Evolutionary conservation across 495 filamentous ascomycete genomes (phyloP), one percentile per base, ranked within the genome.

Genomic region (Hypoxylon subgilvum): DNA sequence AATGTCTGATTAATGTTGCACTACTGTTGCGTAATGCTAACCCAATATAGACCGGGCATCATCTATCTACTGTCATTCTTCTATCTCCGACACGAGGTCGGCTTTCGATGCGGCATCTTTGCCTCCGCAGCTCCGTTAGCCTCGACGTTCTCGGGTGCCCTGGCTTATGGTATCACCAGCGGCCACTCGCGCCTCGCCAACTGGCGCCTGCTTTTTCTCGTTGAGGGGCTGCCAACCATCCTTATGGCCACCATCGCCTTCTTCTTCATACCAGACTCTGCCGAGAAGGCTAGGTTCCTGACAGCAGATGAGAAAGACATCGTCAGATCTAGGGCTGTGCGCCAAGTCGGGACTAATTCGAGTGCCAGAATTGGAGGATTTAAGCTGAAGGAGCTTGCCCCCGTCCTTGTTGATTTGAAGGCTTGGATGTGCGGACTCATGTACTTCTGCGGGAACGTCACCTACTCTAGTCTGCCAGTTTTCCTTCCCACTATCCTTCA

Each of bases 401-500:
- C 71, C 44, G 82, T 80, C 4, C 57, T 88, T 9, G 40, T 82
- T 6, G 87, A 89, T 63, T 46, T 70, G 2, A 88, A 87, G 70
- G 81, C 78, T 40, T 57, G 69, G 66, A 6, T 65, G 8, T 63
- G 56, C 21, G 68, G 44, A 6, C 25, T 69, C 7, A 66, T 79
- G 72, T 79, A 74, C 60, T 79, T 79, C 61, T 75, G 74, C 34
- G 75, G 74, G 54, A 80, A 80, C 40, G 74, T 79, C 22, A 74
- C 84, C 60, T 92, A 91, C 72, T 84, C 86, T 3, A 90, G 87
- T 4, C 80, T 93, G 9, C 88, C 89, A 0, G 86, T 91, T 10
- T 93, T 92, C 68, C 79, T 93, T 4, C 89, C 89, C 0, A 92
- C 88, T 3, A 90, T 92, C 61, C 78, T 91, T 22, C 75, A 83